These are phyloP conservation scores for Podospora sp. DNA, from an alignment of 495 filamentous ascomycete species.

Conservation along the genomic window DNA sequence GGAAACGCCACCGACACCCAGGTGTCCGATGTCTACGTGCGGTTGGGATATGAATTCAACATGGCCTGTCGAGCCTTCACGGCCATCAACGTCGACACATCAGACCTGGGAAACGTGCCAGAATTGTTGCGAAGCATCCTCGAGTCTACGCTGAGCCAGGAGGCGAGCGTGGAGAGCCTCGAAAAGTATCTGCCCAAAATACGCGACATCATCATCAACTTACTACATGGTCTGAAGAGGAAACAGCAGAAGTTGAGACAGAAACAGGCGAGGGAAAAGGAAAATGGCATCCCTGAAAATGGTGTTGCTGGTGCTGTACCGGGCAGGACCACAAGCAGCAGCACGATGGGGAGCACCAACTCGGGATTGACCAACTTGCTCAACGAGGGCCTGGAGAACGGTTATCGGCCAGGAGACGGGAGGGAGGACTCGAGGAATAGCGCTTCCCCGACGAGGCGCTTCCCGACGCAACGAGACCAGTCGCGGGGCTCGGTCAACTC, in stretches of 20 bases:
- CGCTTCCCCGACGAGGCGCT: slow-evolving; percentile 46
- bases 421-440: slow-evolving; percentile 31
- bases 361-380: slow-evolving; percentile 66
- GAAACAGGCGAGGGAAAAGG: slow-evolving; percentile 70
- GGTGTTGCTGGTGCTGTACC: slow-evolving; percentile 25
- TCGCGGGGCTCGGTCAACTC: slow-evolving; percentile 50
- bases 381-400: slow-evolving; percentile 60
- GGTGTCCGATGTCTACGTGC: slow-evolving; percentile 96
- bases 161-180: slow-evolving; percentile 88
- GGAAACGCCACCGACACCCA: slow-evolving; percentile 86
- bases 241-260: slow-evolving; percentile 92
- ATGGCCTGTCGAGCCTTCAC: slow-evolving; percentile 95
- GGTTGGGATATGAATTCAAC: slow-evolving; percentile 97
- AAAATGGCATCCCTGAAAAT: slow-evolving; percentile 39
- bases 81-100: slow-evolving; percentile 92
- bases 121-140: slow-evolving; percentile 87
- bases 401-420: slow-evolving; percentile 38
- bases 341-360: slow-evolving; percentile 62
- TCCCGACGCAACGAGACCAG: slow-evolving; percentile 46
- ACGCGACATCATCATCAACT: slow-evolving; percentile 96
- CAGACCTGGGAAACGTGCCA: slow-evolving; percentile 91
- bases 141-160: slow-evolving; percentile 94
- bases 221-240: slow-evolving; percentile 92
- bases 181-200: slow-evolving; percentile 91
- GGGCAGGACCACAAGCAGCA: slow-evolving; percentile 65